Percentiles rank a stretch among this genome's conserved stretches.
Conservation (phyloP, 352 stramenopile species). For the Pythium sp. region DNA sequence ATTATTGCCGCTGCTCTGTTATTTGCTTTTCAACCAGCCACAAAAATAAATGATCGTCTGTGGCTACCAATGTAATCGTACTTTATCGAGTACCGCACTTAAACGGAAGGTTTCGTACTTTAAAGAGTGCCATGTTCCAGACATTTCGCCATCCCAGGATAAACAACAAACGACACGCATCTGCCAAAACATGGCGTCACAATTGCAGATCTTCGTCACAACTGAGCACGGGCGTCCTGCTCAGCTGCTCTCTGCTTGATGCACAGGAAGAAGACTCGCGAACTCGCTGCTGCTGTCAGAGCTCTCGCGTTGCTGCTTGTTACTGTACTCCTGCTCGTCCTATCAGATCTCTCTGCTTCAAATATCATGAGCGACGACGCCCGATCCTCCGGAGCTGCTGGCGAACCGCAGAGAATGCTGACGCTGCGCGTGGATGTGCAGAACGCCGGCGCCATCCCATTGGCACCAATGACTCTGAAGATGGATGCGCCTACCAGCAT, state of each 20-base stretch:
- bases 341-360: background rate
- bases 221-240: background rate
- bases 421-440: slow-evolving; percentile 22
- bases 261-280: background rate
- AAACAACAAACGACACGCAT: background rate
- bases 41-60: background rate
- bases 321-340: background rate
- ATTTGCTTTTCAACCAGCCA: background rate
- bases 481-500: slow-evolving; percentile 7
- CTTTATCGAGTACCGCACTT: background rate
- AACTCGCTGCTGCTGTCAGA: background rate
- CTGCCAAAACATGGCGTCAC: background rate
- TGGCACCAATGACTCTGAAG: slow-evolving; percentile 14
- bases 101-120: background rate
- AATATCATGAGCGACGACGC: background rate
- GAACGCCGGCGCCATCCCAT: slow-evolving; percentile 1
- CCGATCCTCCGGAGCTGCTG: background rate
- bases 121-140: background rate
- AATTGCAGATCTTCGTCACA: background rate
- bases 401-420: background rate
- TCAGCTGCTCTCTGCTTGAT: background rate
- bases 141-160: background rate
- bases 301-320: background rate
- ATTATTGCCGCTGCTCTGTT: background rate
- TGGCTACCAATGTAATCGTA: background rate